Percentiles rank a stretch among this genome's conserved stretches.
Evolutionary conservation across 306 rosid species (phyloP).

Genomic region (Prunus davidiana): DNA sequence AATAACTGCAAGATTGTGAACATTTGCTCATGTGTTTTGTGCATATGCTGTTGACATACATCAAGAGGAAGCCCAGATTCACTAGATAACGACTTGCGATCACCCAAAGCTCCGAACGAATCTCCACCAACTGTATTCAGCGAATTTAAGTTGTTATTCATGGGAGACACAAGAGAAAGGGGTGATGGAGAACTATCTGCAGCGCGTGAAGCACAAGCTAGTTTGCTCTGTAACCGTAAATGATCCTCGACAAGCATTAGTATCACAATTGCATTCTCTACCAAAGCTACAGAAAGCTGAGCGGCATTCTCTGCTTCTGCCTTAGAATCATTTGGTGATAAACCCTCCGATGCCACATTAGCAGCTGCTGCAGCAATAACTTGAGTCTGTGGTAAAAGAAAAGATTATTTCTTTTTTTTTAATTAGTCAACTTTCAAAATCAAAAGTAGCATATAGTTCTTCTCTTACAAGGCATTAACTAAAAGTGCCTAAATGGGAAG

Average conservation of each 20-base stretch:
- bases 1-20: constrained; percentile 10
- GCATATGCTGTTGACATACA: constrained; percentile 45
- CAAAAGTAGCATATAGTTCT: neutral
- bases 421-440: constrained; percentile 11
- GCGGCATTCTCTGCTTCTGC: constrained; percentile 94
- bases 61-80: constrained; percentile 68
- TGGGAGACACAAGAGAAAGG: constrained; percentile 67
- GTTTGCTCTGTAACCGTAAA: constrained; percentile 84
- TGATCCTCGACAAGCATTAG: constrained; percentile 99
- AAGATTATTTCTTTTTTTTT: constrained; percentile 18
- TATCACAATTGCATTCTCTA: constrained; percentile 93
- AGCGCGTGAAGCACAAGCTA: constrained; percentile 48
- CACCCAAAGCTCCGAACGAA: constrained; percentile 43
- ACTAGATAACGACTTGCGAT: constrained; percentile 45
- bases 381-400: constrained; percentile 75
- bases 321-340: constrained; percentile 76
- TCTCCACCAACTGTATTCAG: constrained; percentile 32
- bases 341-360: constrained; percentile 89
- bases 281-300: constrained; percentile 88
- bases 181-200: constrained; percentile 73
- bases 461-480: neutral
- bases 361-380: constrained; percentile 96
- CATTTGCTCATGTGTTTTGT: constrained; percentile 7
- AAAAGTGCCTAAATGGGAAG: neutral
- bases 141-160: constrained; percentile 41